Base-by-base conservation (phyloP, 768 basidiomycete genomes). In the Tricholoma matsutake region DNA sequence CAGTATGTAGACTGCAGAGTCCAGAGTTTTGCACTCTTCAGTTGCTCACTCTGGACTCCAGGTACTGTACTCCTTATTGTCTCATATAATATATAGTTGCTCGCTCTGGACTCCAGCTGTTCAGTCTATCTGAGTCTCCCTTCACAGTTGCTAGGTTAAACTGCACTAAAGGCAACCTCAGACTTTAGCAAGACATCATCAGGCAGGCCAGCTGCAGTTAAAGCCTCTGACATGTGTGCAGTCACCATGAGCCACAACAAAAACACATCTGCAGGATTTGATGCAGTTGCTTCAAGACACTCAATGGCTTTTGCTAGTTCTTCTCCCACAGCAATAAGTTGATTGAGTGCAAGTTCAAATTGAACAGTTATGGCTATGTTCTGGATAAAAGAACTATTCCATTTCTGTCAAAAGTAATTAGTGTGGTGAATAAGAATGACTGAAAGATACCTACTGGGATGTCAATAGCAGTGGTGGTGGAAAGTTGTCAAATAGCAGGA, bases 241-340 rank as follows among this genome's bases (percentile, higher is more conserved):
- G 73, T 39, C 11, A 74, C 57, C 1, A 73, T 76, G 6, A 77
- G 68, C 73, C 74, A 76, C 53, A 74, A 76, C 1, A 73, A 61
- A 57, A 72, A 76, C 13, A 76, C 70, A 62, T 76, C 72, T 13
- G 69, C 75, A 0, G 68, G 63, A 2, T 61, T 74, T 0, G 70
- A 51, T 4, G 64, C 34, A 7, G 64, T 60, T 0, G 75, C 72
- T 59, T 77, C 75, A 0, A 77, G 67, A 56, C 75, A 76, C 45
- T 70, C 64, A 51, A 73, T 69, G 1, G 72, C 64, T 4, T 65
- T 60, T 13, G 71, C 73, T 29, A 75, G 49, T 2, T 64, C 64
- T n/a, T 60, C 61, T 2, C 72, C 61, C 16, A 74, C 61, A 20
- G 68, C 53, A 31, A 71, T 52, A 31, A 71, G 66, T 56, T 72